Evolutionary conservation across 2,329 filamentous ascomycete species (phyloP).

Genomic region (Phaeosphaeria sp.): DNA sequence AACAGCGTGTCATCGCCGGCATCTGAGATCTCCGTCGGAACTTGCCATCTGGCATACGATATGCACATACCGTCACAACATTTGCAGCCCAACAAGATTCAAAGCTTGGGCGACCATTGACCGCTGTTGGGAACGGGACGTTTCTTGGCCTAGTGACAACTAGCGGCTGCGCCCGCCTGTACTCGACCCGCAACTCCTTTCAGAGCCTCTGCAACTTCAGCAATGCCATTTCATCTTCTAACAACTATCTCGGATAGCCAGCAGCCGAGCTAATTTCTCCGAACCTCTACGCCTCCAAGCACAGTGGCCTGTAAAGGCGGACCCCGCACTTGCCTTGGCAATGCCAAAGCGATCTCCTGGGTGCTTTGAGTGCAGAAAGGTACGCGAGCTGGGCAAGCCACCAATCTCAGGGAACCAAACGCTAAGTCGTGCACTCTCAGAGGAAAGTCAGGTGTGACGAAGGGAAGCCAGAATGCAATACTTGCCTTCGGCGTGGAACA

Average conservation of each 20-base stretch:
- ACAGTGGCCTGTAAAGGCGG: not conserved
- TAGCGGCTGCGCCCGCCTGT: slow-evolving; percentile 8
- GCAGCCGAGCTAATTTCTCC: not conserved
- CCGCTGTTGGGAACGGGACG: slow-evolving; percentile 12
- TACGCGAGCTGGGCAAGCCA: slow-evolving; percentile 16
- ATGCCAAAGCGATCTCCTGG: slow-evolving; percentile 47
- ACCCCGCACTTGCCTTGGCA: slow-evolving; percentile 14
- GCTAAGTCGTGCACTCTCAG: slow-evolving; percentile 12
- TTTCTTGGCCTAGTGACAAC: slow-evolving; percentile 17
- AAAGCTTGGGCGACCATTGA: not conserved
- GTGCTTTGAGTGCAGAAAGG: slow-evolving; percentile 47
- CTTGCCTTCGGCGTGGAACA: slow-evolving; percentile 40
- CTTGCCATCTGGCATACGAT: not conserved
- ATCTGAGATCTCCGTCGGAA: not conserved
- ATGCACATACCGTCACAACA: not conserved
- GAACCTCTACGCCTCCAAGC: not conserved
- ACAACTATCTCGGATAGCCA: not conserved
- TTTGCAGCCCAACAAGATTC: not conserved
- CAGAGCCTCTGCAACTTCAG: slow-evolving; percentile 1
- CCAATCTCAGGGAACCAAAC: slow-evolving; percentile 8
- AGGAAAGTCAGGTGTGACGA: slow-evolving; percentile 48
- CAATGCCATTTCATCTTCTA: slow-evolving; percentile 6
- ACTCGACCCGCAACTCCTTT: slow-evolving; percentile 2
- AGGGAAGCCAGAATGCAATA: slow-evolving; percentile 44
- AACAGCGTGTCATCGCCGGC: not conserved